Conservation (phyloP, 495 filamentous ascomycete genomes). For the Aspergillus leporis region DNA sequence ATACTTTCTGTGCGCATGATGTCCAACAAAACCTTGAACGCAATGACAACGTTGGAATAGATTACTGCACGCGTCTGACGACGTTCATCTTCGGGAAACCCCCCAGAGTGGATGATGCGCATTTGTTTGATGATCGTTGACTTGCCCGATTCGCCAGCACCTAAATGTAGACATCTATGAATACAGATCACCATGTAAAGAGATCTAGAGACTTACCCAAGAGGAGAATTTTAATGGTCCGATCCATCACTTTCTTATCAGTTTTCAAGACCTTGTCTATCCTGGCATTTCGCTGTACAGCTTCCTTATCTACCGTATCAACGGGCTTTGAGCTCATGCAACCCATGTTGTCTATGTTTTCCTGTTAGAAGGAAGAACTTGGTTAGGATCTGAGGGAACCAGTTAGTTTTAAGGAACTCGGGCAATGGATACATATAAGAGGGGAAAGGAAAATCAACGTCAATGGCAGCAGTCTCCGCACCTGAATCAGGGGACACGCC, state of each 20-base stretch:
- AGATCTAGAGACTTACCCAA: constrained; percentile 57
- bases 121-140: constrained; percentile 99
- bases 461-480: neutral
- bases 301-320: constrained; percentile 42
- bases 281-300: constrained; percentile 48
- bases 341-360: constrained; percentile 37
- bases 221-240: constrained; percentile 81
- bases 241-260: constrained; percentile 78
- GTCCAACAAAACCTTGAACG: constrained; percentile 85
- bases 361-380: neutral
- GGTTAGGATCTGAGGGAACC: neutral
- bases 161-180: constrained; percentile 44
- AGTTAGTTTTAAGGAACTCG: neutral
- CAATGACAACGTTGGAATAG: constrained; percentile 87
- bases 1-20: constrained; percentile 89
- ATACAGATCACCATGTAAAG: neutral
- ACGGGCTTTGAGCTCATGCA: constrained; percentile 45
- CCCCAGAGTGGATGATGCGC: constrained; percentile 94
- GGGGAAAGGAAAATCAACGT: neutral
- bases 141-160: constrained; percentile 96
- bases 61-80: constrained; percentile 93
- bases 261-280: constrained; percentile 76
- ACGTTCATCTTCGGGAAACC: constrained; percentile 88
- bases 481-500: constrained; percentile 8
- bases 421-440: neutral